Base-by-base conservation (phyloP, 495 filamentous ascomycete genomes). In the Aspergillus sparsus region DNA sequence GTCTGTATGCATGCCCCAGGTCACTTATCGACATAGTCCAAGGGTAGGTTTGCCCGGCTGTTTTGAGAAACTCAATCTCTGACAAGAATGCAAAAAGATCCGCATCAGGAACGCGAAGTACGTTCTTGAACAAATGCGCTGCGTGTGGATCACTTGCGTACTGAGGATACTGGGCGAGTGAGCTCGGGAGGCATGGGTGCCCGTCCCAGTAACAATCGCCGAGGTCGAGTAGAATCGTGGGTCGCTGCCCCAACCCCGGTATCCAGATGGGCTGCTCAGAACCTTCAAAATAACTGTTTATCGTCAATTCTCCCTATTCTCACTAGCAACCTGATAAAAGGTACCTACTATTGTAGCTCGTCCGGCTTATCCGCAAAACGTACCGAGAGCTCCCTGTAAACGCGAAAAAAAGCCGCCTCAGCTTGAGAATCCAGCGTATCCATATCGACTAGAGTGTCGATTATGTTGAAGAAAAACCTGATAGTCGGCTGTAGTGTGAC, bases 151-250 rank as follows among this genome's bases (percentile, higher is more conserved):
- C 15, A 6, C 15, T 8, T 5, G 51, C 5, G 34, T 53, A 53
- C 15, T 53, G 51, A 39, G 51, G 51, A 53, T 53, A 39, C 6
- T 39, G 33, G n/a, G 16, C 51, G 13, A 53, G 51, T 8, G 51
- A 16, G 10, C 36, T 34, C 4, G 6, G 10, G 34, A 53, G 51
- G 39, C 51, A 53, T 11, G n/a, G 13, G 51, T 41, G 33, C 10
- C 51, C 51, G 13, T 18, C 51, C 51, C 51, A 53, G 51, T 18
- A 5, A 41, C 51, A 53, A 8, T 53, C 13, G 5, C 5, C 12
- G 4, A 41, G 7, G 0, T 41, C 34, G 1, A 41, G 5, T 37
- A 41, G 13, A 53, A 7, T 7, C 12, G 34, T 53, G 36, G 37
- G 3, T n/a, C 7, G 37, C n/a, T 41, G 37, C 4, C 37, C 37